Evolutionary conservation across 2,329 filamentous ascomycete genomes (phyloP).

Genomic region (Fusarium tuaranense): DNA sequence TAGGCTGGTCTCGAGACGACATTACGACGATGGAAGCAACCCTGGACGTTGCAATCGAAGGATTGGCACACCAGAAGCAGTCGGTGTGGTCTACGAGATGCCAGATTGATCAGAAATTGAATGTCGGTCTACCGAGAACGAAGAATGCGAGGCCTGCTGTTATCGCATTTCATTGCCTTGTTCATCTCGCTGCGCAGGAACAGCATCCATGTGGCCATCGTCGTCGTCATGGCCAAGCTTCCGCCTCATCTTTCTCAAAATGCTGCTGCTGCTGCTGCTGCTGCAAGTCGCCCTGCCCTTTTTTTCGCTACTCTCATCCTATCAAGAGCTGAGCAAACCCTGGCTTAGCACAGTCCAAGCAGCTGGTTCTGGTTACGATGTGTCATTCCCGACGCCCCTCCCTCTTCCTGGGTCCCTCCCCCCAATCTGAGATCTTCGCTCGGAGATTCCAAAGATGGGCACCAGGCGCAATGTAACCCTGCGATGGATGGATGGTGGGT

Average conservation of each 20-base stretch:
- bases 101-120: not conserved
- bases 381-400: conserved; percentile 16
- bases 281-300: conserved; percentile 5
- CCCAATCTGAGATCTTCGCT: conserved; percentile 33
- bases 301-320: not conserved
- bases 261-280: not conserved
- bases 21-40: conserved; percentile 4
- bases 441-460: conserved; percentile 24
- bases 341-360: conserved; percentile 7
- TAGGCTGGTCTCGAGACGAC: not conserved
- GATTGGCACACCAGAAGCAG: conserved; percentile 31
- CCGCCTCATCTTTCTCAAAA: not conserved
- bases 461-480: conserved; percentile 19
- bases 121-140: not conserved
- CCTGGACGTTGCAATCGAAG: conserved; percentile 27
- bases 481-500: not conserved
- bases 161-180: not conserved
- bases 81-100: not conserved
- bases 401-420: not conserved
- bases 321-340: not conserved
- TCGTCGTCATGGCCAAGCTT: not conserved
- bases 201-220: not conserved
- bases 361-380: conserved; percentile 25
- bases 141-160: not conserved
- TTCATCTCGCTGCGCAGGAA: not conserved